phyloP scores from a whole-genome alignment of 495 filamentous ascomycete species.

The Daldinia caldariorum region DNA sequence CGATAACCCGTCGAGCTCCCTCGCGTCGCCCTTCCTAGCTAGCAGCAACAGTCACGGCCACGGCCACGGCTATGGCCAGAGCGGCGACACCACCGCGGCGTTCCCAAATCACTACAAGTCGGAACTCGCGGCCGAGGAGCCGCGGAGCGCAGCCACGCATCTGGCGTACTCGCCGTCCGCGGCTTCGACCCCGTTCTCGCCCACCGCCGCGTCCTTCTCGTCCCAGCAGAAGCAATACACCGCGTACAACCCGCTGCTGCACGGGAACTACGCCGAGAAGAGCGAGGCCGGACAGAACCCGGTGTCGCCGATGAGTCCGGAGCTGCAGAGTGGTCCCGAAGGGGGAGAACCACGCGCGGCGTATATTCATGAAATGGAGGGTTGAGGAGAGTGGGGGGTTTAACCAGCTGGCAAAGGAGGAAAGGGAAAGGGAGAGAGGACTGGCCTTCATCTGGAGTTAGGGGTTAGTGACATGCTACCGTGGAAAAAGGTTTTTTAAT shows the following conservation, averaged over 20 bases:
- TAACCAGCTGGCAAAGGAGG: background rate
- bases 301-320: conserved; percentile 10
- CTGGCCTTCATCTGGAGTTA: background rate
- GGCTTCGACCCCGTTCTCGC: conserved; percentile 12
- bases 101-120: conserved; percentile 12
- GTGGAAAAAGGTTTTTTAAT: background rate
- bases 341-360: background rate
- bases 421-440: background rate
- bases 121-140: conserved; percentile 25
- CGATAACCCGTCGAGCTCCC: background rate
- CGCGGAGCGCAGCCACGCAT: background rate
- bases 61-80: too few relatives aligned
- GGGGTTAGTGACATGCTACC: background rate
- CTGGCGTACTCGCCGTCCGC: background rate
- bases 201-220: background rate
- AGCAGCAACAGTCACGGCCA: background rate
- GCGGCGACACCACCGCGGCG: background rate
- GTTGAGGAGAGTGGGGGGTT: background rate
- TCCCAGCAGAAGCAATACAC: conserved; percentile 12
- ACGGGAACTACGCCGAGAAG: conserved; percentile 34
- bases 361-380: conserved; percentile 10
- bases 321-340: background rate
- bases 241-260: conserved; percentile 33
- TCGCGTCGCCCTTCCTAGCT: background rate
- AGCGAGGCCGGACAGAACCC: conserved; percentile 4